phyloP scores from a whole-genome alignment of 2,329 filamentous ascomycete genomes.

The Diaporthe sp. region DNA sequence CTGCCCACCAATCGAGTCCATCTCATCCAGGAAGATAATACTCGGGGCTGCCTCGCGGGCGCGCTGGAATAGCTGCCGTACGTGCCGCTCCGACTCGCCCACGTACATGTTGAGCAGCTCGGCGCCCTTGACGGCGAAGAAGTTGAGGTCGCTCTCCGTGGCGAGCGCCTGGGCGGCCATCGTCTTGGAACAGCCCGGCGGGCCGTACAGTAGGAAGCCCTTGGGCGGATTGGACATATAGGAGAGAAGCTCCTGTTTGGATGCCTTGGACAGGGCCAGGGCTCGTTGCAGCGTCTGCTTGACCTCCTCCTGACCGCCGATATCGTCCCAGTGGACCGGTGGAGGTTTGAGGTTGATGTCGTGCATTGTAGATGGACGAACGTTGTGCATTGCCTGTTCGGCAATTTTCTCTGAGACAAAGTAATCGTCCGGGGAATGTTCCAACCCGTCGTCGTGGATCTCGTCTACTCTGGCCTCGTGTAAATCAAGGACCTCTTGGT shows the following conservation, averaged over 20 bases:
- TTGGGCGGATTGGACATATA: constrained; percentile 73
- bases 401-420: constrained; percentile 65
- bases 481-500: constrained; percentile 60
- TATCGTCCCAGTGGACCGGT: constrained; percentile 86
- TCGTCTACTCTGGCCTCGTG: constrained; percentile 8
- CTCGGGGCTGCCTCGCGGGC: constrained; percentile 88
- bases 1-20: constrained; percentile 82
- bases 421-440: constrained; percentile 29
- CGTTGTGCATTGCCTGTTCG: constrained; percentile 72
- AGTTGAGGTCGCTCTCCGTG: constrained; percentile 91
- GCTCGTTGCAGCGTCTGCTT: constrained; percentile 72
- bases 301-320: constrained; percentile 85
- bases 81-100: constrained; percentile 88
- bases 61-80: constrained; percentile 87
- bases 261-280: constrained; percentile 54
- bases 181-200: constrained; percentile 95
- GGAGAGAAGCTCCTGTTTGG: constrained; percentile 48
- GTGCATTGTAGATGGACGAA: constrained; percentile 88
- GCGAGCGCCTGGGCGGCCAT: constrained; percentile 91
- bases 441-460: constrained; percentile 13
- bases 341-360: constrained; percentile 91
- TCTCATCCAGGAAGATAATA: constrained; percentile 98
- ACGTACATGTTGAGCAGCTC: constrained; percentile 98
- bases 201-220: constrained; percentile 89
- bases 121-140: constrained; percentile 93